These are phyloP conservation scores for Annulohypoxylon maeteangense DNA, from an alignment of 495 filamentous ascomycete species.

Conservation along the genomic window DNA sequence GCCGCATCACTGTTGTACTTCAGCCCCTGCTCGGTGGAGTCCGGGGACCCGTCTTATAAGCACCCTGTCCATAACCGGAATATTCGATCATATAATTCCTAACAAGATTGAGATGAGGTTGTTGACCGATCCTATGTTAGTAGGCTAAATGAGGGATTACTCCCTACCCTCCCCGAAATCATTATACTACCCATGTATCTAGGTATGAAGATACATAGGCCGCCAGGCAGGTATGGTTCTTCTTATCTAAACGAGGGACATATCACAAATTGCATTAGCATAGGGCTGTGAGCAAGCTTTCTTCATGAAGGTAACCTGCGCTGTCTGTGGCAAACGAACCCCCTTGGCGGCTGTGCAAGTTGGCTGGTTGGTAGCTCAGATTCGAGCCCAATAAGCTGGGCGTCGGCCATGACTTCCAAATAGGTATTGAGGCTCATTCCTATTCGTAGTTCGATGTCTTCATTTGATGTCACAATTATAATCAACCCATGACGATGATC, in stretches of 20 bases:
- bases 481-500: constrained; percentile 28
- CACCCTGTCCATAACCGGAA: constrained; percentile 26
- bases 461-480: constrained; percentile 37
- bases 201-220: too few relatives aligned
- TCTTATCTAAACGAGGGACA: neutral
- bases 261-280: constrained; percentile 2
- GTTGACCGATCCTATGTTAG: constrained; percentile 7
- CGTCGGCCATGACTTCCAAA: constrained; percentile 34
- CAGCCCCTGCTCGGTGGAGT: constrained; percentile 25
- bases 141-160: constrained; percentile 5
- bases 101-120: constrained; percentile 12
- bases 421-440: constrained; percentile 20
- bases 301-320: constrained; percentile 6
- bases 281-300: constrained; percentile 17
- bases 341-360: constrained; percentile 13
- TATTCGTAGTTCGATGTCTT: constrained; percentile 22
- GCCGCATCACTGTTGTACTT: constrained; percentile 17
- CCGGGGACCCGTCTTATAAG: constrained; percentile 27
- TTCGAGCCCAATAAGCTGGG: constrained; percentile 14
- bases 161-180: constrained; percentile 17
- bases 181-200: neutral
- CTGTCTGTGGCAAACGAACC: constrained; percentile 23
- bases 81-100: constrained; percentile 26
- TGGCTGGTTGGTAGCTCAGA: constrained; percentile 2
- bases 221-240: neutral